phyloP scores from a whole-genome alignment of 768 basidiomycete species.

The Phlegmacium glaucopus region DNA sequence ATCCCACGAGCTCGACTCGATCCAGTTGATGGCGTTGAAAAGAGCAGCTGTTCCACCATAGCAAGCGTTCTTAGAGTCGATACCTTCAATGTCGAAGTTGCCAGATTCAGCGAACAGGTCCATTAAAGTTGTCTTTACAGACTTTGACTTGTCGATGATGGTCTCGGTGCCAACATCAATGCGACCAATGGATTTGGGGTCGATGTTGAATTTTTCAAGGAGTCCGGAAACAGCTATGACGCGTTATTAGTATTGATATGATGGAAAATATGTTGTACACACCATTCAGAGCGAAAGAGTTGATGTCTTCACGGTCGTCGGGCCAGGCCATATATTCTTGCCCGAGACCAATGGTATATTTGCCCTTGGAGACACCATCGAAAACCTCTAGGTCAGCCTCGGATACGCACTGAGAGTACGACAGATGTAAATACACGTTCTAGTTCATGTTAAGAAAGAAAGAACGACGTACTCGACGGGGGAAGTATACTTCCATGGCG shows the following conservation, averaged over 20 bases:
- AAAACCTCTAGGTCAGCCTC: conserved; percentile 92
- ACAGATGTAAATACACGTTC: conserved; percentile 8
- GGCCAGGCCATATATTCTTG: conserved; percentile 99
- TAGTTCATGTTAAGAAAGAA: background rate
- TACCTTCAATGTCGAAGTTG: conserved; percentile 97
- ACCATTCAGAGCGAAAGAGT: conserved; percentile 96
- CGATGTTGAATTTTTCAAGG: conserved; percentile 91
- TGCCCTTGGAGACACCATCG: conserved; percentile 92
- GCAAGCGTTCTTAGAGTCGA: conserved; percentile 99
- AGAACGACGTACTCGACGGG: conserved; percentile 64
- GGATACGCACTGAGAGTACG: conserved; percentile 74
- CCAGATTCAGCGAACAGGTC: conserved; percentile 91
- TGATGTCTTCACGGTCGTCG: conserved; percentile 98
- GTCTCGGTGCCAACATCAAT: conserved; percentile 99
- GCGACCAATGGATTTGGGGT: conserved; percentile 94
- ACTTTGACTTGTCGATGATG: conserved; percentile 99
- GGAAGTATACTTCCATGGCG: conserved; percentile 93
- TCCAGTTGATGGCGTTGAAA: conserved; percentile 99
- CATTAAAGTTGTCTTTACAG: conserved; percentile 98
- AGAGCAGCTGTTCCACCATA: conserved; percentile 98
- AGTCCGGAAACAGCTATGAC: conserved; percentile 79
- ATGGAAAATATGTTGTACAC: conserved; percentile 17
- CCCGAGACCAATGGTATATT: conserved; percentile 98
- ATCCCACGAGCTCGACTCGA: conserved; percentile 95
- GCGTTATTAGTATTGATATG: conserved; percentile 6